Evolutionary conservation across 371 early-diverging fungal genomes (phyloP), one percentile per base, ranked within the genome.

Genomic region (Lichtheimia ornata): DNA sequence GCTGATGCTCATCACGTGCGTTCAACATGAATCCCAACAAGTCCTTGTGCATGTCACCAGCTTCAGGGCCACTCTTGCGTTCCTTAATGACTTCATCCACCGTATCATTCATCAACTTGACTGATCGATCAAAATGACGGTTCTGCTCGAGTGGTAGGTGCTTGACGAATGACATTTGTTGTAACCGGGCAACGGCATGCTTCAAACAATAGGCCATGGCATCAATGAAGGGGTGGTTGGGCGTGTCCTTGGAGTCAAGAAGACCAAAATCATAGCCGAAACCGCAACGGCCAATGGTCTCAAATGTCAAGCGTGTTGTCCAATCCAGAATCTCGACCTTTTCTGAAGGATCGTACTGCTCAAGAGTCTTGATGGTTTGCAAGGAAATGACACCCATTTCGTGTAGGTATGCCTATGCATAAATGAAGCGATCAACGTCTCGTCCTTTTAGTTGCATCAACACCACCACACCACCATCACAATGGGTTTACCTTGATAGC

Each of bases 181-280:
- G 50, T 14, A 61, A 41, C 20, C 73, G 73, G 20, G 49, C 53
- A 27, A 77, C 44, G 20, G 65, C 61, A 30, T 65, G 63, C 20
- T 61, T 70, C 22, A 76, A 53, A 52, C 71, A 71, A 28, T 73
- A 75, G 5, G 63, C 71, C 83, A 87, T 84, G n/a, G 84, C 80
- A 45, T 79, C 70, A 52, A 85, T 78, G 49, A 84, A 79, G 3
- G 75, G 72, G 53, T 84, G 77, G 4, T 56, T 61, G 7, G 69
- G 66, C 49, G 75, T 70, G 28, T 83, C 71, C 1, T 65, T 66
- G 2, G 47, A 51, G 14, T 79, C 69, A 1, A 87, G 65, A 17
- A 87, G 58, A 22, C 77, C 65, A 55, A 84, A 82, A n/a, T 80
- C 75, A 55, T 81, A 87, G 3, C 84, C 85, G 52, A 87, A 87